A percentile compares a stretch with the other conserved stretches of the same genome.
phyloP scores from a whole-genome alignment of 306 rosid species.

The Begonia peltatifolia region DNA sequence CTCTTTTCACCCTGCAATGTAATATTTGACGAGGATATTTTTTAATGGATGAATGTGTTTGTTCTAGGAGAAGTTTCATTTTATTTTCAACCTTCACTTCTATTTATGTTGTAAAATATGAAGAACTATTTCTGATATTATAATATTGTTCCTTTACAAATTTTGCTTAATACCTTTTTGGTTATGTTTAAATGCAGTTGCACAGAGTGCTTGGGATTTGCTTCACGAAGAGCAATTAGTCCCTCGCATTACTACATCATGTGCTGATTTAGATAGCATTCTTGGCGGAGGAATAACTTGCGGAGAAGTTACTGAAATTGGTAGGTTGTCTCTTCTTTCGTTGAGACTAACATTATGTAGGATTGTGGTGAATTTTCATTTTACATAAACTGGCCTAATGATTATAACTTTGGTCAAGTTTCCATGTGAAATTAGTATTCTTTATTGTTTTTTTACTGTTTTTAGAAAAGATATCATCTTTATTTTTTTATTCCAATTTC shows the following conservation, averaged over 20 bases:
- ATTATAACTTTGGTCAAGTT: constrained; percentile 4
- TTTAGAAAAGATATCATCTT: neutral
- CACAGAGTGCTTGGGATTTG: constrained; percentile 88
- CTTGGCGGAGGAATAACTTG: constrained; percentile 83
- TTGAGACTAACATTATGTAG: neutral
- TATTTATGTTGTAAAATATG: too few species aligned
- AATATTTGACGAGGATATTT: too few species aligned
- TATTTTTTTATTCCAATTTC: neutral
- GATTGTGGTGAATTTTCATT: too few species aligned
- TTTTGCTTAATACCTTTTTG: neutral
- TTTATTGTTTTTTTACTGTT: neutral
- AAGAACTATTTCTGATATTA: too few species aligned
- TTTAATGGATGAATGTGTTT: neutral
- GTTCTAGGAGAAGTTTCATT: too few species aligned
- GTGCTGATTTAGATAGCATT: constrained; percentile 60
- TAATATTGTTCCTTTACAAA: too few species aligned
- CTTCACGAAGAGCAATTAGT: constrained; percentile 55
- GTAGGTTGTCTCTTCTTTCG: constrained; percentile 23
- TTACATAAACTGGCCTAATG: neutral
- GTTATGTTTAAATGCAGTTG: constrained; percentile 29
- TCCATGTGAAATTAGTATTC: constrained; percentile 9
- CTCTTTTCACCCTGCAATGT: neutral
- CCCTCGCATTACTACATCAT: constrained; percentile 60
- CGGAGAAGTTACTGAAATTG: constrained; percentile 90
- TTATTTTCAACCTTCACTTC: too few species aligned